These are phyloP conservation scores for Teratosphaeria zuluensis DNA, from an alignment of 2,329 filamentous ascomycete genomes.

Conservation along the genomic window DNA sequence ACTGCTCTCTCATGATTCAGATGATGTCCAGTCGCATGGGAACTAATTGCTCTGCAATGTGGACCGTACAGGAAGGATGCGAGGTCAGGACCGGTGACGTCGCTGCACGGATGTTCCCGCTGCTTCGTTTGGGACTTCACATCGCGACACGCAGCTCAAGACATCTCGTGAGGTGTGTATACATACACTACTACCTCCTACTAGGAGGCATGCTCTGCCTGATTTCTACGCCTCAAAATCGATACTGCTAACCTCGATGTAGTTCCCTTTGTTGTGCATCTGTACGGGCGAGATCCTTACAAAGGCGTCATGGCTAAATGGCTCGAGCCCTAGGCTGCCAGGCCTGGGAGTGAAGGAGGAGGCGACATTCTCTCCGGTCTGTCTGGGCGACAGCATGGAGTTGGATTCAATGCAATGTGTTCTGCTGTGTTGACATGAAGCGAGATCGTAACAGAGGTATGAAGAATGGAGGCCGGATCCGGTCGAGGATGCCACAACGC, in stretches of 20 bases:
- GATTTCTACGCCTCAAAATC: too few species aligned
- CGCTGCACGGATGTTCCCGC: not conserved
- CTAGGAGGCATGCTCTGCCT: too few species aligned
- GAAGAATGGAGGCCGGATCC: too few species aligned
- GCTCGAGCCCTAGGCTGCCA: conserved; percentile 38
- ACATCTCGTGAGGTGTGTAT: not conserved
- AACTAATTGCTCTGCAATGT: not conserved
- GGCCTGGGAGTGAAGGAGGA: conserved; percentile 37
- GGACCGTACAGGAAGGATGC: not conserved
- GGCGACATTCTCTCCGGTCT: conserved; percentile 31
- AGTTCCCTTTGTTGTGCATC: too few species aligned
- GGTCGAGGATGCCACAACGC: too few species aligned
- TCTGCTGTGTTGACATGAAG: too few species aligned
- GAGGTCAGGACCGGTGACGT: not conserved
- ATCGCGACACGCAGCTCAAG: not conserved
- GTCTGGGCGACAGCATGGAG: conserved; percentile 19
- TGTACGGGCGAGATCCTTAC: too few species aligned
- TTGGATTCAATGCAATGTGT: too few species aligned
- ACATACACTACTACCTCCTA: not conserved
- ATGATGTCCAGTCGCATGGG: not conserved
- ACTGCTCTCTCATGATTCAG: not conserved
- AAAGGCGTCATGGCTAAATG: conserved; percentile 22
- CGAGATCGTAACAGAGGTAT: too few species aligned
- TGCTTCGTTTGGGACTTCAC: not conserved
- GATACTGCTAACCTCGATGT: too few species aligned